Evolutionary conservation across 495 filamentous ascomycete genomes (phyloP), one percentile per base, ranked within the genome.

Genomic region (Xylaria scruposa): DNA sequence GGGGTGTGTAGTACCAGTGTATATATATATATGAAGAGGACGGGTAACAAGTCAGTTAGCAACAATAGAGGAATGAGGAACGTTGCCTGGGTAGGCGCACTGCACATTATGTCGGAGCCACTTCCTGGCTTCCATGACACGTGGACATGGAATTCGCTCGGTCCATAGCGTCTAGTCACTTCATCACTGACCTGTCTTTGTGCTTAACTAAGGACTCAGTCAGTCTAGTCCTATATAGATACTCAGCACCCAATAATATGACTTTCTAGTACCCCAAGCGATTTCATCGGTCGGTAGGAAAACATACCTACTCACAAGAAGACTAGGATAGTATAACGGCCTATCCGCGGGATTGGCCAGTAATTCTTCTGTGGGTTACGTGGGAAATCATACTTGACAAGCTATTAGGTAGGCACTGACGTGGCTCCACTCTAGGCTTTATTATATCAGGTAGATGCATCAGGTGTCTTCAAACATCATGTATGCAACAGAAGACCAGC

Each of bases 351-450:
- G 42, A 10, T 44, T 15, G 21, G 33, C 42, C 61, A 64, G 49
- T 49, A 26, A 64, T 17, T 24, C 4, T 15, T 33, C 42, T 31
- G 42, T 2, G 42, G 17, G 42, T 12, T 64, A 47, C 61, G 42
- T 49, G 61, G 61, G 49, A 47, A 24, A 10, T 49, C 61, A 26
- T 49, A 42, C 61, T 64, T 46, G 60, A 63, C 19, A 29, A 24
- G 21, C n/a, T 26, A 62, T 62, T 12, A 62, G 3, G 26, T 63
- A 3, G 40, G 40, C 38, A 63, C 7, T 21, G 24, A 44, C 24
- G 19, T 15, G 31, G 60, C 38, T 44, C 60, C 60, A 46, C 60
- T 46, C 21, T 62, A 46, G 31, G 40, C 21, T 44, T 40, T 33
- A 31, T 21, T 31, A 21, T 42, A 44, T 26, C 38, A 21, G 40